Base-by-base conservation (phyloP, 1,284 basidiomycete genomes). In the Sanghuangporus weigelae region DNA sequence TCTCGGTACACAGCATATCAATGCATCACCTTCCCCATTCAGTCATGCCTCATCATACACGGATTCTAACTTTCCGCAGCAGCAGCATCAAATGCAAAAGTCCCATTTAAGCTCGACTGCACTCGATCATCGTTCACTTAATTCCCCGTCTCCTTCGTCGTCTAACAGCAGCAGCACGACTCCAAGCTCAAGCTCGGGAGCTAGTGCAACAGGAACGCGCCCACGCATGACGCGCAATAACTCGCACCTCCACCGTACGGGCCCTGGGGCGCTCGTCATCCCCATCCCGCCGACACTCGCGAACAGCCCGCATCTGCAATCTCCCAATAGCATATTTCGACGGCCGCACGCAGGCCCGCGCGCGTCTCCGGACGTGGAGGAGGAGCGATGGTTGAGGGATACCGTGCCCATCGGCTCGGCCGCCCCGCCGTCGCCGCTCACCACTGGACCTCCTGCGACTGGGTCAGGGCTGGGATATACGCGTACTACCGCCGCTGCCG, bases 361-460 rank as follows among this genome's bases (percentile, higher is more conserved):
- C 66, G 55, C 61, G 12, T 36, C 70, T 12, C 83, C 83, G 14
- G 79, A 75, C 58, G 74, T 79, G 54, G 77, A 76, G 65, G 81
- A 85, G 66, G 80, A 87, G 67, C 74, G 77, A 63, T 87, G 85
- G 85, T 75, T 87, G 59, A 76, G 81, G 69, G 85, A 87, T 74
- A 85, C 83, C 63, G 75, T 86, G 0, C 84, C 85, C 14, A 59
- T 63, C 12, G 57, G 46, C 26, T 54, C 53, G 31, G 26, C 59
- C 3, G 39, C 14, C 35, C 50, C 7, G 12, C n/a, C 16, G 8
- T 35, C n/a, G 36, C 12, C 44, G 39, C 19, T 51, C 7, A 21
- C 1, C n/a, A 7, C 26, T 21, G 31, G 26, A 55, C 42, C 42
- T 19, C 12, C n/a, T 35, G 26, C 10, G 11, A 39, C 7, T 31